Base-by-base conservation (phyloP, 495 filamentous ascomycete species). In the Hypoxylon perforatum region DNA sequence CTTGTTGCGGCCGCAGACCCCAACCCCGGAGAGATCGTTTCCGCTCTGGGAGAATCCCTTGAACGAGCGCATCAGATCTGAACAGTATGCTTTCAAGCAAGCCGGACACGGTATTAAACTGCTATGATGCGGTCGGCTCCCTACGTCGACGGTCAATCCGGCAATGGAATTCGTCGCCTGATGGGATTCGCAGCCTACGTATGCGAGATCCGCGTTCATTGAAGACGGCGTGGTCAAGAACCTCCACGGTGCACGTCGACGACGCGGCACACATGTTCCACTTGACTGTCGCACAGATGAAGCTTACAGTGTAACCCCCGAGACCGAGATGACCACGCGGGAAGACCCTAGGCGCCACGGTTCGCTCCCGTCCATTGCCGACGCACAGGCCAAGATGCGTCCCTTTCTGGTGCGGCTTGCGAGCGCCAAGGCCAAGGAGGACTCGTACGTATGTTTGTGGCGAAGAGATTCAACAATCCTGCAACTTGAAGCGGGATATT, bases 121-220 rank as follows among this genome's bases (percentile, higher is more conserved):
- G 1, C 59, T 38, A 51, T 53, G 12, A 61, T 82, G 10, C 66
- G 79, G 1, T 68, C 81, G 0, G 69, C 78, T 2, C 75, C 77
- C 0, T 80, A 58, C 39, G 77, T 80, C 1, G 78, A 82, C 58
- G 79, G 76, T 0, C 70, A 67, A 8, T 78, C 75, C 0, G 79
- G 71, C 15, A 77, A 71, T 35, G 76, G 75, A 3, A 53, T 81
- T 4, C n/a, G 23, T 4, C 23, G 74, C 2, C 65, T 78, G 38
- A 75, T 17, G 46, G 14, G 19, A 12, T 30, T 65, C 23, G 65
- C 55, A 4, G 57, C 63, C 4, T 47, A 65, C 30, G 44, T 45
- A 17, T 73, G 76, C 2, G 63, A 52, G 14, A 57, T 53, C n/a
- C 8, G 21, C 65, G 15, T 75, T 70, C 30, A 35, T 77, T n/a